Base-by-base conservation (phyloP, 2,329 filamentous ascomycete genomes). In the Verticillium nubilum region DNA sequence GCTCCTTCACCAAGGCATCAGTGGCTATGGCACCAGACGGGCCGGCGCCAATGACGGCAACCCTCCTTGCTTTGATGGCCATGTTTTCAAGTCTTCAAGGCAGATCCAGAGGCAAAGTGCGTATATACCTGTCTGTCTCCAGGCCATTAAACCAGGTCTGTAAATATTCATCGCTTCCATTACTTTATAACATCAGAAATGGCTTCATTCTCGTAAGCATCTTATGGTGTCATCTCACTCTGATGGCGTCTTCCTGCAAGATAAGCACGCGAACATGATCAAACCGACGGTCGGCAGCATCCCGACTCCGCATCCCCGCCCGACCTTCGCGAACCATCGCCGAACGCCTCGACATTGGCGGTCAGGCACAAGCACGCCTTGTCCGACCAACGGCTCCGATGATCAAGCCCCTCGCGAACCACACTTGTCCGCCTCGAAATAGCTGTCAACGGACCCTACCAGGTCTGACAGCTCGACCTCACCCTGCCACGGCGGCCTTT, bases 21-120 rank as follows among this genome's bases (percentile, higher is more conserved):
- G 84, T 77, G 1, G 82, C 70, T 61, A 86, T 85, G 19, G 81
- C 81, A 1, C 84, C 84, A 1, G 81, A 75, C 1, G 84, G 84
- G 1, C 84, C 83, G 1, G 83, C 77, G 12, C 84, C 83, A 62
- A 86, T 83, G 3, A 86, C 76, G 33, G 83, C 84, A 6, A 86
- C 77, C 28, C n/a, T 35, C 23, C 28, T 54, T 56, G 29, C 25
- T 35, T 26, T 56, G 29, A 12, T 29, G 4, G 15, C 12, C 54
- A 56, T 56, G 28, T 12, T 27, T 17, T 19, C 19, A 37, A 19
- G 29, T 31, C n/a, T n/a, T n/a, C n/a, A n/a, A n/a, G n/a, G n/a
- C n/a, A n/a, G n/a, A n/a, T n/a, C n/a, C n/a, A n/a, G n/a, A n/a
- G n/a, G n/a, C n/a, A n/a, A n/a, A n/a, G n/a, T n/a, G n/a, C n/a